Evolutionary conservation across 2,329 filamentous ascomycete species (phyloP).

Genomic region (Rutstroemia sp.): DNA sequence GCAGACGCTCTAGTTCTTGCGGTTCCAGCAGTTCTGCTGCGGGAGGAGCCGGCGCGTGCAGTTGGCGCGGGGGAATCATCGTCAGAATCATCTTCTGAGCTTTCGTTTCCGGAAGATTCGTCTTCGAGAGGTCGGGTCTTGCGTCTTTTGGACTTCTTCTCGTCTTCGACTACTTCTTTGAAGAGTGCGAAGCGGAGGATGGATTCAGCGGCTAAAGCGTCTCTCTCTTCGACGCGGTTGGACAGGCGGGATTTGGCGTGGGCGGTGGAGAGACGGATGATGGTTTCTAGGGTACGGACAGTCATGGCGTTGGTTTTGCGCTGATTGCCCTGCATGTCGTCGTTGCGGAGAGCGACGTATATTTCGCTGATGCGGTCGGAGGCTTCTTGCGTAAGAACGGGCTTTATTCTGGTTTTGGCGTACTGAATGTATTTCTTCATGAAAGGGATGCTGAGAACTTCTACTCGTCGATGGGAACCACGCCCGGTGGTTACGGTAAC

Average conservation of each 20-base stretch:
- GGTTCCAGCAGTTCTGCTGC: constrained; percentile 27
- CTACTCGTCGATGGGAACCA: constrained; percentile 67
- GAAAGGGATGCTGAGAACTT: constrained; percentile 92
- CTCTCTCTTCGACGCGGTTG: constrained; percentile 79
- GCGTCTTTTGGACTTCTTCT: constrained; percentile 77
- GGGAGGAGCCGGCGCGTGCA: constrained; percentile 26
- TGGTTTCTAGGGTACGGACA: constrained; percentile 90
- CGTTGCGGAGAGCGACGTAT: constrained; percentile 89
- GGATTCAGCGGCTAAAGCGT: constrained; percentile 78
- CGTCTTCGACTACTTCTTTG: constrained; percentile 80
- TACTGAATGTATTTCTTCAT: constrained; percentile 99
- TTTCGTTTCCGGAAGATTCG: constrained; percentile 54
- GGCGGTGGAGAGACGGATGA: constrained; percentile 95
- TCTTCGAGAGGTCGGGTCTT: constrained; percentile 54
- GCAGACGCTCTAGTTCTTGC: constrained; percentile 27
- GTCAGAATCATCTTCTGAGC: constrained; percentile 38
- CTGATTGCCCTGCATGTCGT: constrained; percentile 91
- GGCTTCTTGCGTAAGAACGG: constrained; percentile 81
- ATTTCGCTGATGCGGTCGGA: constrained; percentile 86
- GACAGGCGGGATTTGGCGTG: constrained; percentile 91
- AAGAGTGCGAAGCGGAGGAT: constrained; percentile 94
- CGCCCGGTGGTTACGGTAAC: constrained; percentile 71
- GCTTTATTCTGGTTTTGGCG: constrained; percentile 85
- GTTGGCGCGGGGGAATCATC: constrained; percentile 21
- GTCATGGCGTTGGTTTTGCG: constrained; percentile 92